Evolutionary conservation across 805 yeast genomes (phyloP).

Genomic region (Tetrapisispora namnaoensis): DNA sequence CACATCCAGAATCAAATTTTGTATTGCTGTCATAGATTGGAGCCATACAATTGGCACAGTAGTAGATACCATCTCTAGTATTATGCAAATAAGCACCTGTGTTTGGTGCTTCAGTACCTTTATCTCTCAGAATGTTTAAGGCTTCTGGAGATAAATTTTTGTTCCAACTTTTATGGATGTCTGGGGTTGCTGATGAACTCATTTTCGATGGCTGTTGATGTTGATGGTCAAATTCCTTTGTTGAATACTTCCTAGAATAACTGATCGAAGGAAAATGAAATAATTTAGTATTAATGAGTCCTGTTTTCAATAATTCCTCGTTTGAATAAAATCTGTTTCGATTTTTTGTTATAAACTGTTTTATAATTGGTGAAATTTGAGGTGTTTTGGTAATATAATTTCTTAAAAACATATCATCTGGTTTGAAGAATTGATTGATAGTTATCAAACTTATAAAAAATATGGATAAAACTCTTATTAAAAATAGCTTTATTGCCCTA

Average conservation of each 20-base stretch:
- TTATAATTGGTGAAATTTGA: background rate
- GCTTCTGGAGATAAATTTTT: constrained; percentile 70
- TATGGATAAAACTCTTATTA: background rate
- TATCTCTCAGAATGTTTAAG: constrained; percentile 64
- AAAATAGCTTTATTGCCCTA: background rate
- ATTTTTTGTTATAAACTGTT: background rate
- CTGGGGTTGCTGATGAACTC: background rate
- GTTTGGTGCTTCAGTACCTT: constrained; percentile 38
- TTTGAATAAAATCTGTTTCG: background rate
- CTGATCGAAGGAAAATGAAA: background rate
- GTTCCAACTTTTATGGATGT: constrained; percentile 59
- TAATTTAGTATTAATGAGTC: background rate
- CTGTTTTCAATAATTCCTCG: background rate
- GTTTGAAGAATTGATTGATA: background rate
- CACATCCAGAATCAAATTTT: constrained; percentile 86
- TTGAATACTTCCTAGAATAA: background rate
- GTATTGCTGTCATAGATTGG: constrained; percentile 74
- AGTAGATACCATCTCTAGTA: constrained; percentile 50
- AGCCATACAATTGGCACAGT: constrained; percentile 75
- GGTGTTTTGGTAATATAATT: background rate
- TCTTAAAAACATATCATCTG: background rate
- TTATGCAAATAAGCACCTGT: constrained; percentile 32
- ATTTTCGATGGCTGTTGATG: background rate
- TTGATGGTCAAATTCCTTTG: background rate
- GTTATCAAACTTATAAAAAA: background rate